Percentiles rank a stretch among this genome's conserved stretches.
phyloP scores from a whole-genome alignment of 2,329 filamentous ascomycete species.

The Xylariaceae sp. region DNA sequence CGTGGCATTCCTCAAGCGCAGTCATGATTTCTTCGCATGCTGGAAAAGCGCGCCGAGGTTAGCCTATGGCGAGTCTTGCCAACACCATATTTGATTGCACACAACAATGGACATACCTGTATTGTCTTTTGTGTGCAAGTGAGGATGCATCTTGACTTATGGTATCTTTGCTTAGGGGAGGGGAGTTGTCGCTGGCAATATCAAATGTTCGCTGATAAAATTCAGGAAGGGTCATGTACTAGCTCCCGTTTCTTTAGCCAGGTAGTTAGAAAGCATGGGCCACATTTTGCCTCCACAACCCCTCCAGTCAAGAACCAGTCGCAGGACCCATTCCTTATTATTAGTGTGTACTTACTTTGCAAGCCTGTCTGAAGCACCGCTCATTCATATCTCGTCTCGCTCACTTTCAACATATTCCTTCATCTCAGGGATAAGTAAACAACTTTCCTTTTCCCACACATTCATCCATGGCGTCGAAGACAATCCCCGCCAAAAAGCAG shows the following conservation, averaged over 20 bases:
- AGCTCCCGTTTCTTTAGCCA: conserved; percentile 11
- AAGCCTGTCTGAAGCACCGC: conserved; percentile 13
- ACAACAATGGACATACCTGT: conserved; percentile 62
- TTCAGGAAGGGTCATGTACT: not conserved
- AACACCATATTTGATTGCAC: not conserved
- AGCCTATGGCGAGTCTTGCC: not conserved
- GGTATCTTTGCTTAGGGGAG: not conserved
- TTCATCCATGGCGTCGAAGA: conserved; percentile 56
- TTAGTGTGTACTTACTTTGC: too few species aligned
- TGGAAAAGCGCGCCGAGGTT: conserved; percentile 46
- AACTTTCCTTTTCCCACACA: not conserved
- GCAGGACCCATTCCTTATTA: not conserved
- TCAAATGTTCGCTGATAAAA: conserved; percentile 14
- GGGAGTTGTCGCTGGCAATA: conserved; percentile 9
- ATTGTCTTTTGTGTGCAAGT: conserved; percentile 93
- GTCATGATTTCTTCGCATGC: conserved; percentile 95
- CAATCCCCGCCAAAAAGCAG: conserved; percentile 71
- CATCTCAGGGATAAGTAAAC: conserved; percentile 2
- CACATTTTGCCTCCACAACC: conserved; percentile 34
- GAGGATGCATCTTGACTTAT: conserved; percentile 82
- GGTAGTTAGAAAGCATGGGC: conserved; percentile 35
- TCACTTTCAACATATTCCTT: conserved; percentile 4
- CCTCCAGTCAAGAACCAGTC: conserved; percentile 33
- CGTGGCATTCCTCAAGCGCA: conserved; percentile 94
- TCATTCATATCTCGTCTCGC: conserved; percentile 13